phyloP scores from a whole-genome alignment of 331 rosid species.

The Pyrus hybrid region DNA sequence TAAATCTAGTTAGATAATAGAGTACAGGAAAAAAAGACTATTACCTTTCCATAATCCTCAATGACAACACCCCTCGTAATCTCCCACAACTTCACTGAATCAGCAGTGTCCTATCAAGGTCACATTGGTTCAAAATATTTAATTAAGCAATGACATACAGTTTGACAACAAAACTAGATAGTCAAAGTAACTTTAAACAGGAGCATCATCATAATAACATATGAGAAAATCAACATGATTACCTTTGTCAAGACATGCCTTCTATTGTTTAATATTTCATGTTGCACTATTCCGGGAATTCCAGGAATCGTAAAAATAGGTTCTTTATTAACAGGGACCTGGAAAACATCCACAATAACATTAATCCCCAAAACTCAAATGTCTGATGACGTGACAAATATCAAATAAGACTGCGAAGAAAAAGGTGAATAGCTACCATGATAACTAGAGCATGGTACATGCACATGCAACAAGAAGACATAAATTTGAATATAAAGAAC shows the following conservation, averaged over 20 bases:
- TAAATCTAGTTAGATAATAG: constrained; percentile 5
- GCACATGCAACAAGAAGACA: neutral
- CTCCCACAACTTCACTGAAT: constrained; percentile 98
- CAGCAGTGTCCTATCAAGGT: constrained; percentile 68
- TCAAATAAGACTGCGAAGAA: neutral
- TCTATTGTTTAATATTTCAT: constrained; percentile 88
- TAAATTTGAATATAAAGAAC: neutral
- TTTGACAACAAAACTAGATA: constrained; percentile 1
- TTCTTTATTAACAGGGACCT: constrained; percentile 92
- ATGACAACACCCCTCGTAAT: constrained; percentile 76
- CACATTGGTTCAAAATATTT: constrained; percentile 14
- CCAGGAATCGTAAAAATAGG: constrained; percentile 70
- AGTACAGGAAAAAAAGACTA: constrained; percentile 2
- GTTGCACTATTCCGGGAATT: constrained; percentile 81
- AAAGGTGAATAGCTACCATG: neutral
- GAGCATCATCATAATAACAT: constrained; percentile 6
- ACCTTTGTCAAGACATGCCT: constrained; percentile 97
- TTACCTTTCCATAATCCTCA: constrained; percentile 92
- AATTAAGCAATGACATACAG: constrained; percentile 5
- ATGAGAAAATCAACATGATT: constrained; percentile 17
- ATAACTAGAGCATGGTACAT: neutral
- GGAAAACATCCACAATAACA: constrained; percentile 1
- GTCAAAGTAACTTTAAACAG: neutral
- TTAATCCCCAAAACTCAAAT: neutral
- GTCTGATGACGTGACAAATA: neutral